Conservation (phyloP, 805 yeast species). For the Ogataea methanolica region DNA sequence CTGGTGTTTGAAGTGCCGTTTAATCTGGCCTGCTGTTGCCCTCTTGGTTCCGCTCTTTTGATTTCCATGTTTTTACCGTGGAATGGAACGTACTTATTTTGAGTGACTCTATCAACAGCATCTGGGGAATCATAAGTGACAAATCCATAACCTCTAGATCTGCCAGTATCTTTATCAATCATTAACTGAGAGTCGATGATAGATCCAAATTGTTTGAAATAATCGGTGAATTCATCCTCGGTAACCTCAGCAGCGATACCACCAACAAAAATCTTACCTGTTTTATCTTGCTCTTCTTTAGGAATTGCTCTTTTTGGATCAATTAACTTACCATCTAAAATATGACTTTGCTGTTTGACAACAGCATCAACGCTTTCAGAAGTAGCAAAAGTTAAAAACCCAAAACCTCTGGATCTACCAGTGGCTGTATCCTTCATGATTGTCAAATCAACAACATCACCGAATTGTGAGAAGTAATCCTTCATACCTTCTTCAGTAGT, state of each 20-base stretch:
- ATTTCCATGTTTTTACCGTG: slow-evolving; percentile 85
- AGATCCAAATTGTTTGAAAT: slow-evolving; percentile 82
- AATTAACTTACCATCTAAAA: slow-evolving; percentile 90
- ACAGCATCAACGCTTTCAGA: slow-evolving; percentile 84
- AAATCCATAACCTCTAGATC: slow-evolving; percentile 96
- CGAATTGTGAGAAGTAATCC: slow-evolving; percentile 81
- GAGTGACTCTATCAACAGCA: slow-evolving; percentile 86
- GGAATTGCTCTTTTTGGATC: slow-evolving; percentile 98
- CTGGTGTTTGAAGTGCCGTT: slow-evolving; percentile 14
- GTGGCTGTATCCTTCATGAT: slow-evolving; percentile 88
- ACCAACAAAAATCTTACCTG: slow-evolving; percentile 96
- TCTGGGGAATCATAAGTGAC: slow-evolving; percentile 93
- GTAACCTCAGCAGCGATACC: slow-evolving; percentile 94
- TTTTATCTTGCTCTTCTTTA: slow-evolving; percentile 92
- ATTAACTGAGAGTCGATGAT: slow-evolving; percentile 94
- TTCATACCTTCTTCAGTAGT: slow-evolving; percentile 85
- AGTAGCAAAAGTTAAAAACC: slow-evolving; percentile 81
- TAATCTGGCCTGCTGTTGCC: slow-evolving; percentile 46
- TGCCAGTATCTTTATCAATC: slow-evolving; percentile 96
- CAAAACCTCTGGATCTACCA: slow-evolving; percentile 93
- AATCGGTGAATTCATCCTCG: slow-evolving; percentile 82
- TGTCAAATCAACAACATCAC: slow-evolving; percentile 81
- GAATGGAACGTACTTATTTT: slow-evolving; percentile 73
- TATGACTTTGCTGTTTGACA: slow-evolving; percentile 76
- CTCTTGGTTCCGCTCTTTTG: slow-evolving; percentile 80